phyloP scores from a whole-genome alignment of 164 flowering plant species.

The Macadamia tetraphylla region DNA sequence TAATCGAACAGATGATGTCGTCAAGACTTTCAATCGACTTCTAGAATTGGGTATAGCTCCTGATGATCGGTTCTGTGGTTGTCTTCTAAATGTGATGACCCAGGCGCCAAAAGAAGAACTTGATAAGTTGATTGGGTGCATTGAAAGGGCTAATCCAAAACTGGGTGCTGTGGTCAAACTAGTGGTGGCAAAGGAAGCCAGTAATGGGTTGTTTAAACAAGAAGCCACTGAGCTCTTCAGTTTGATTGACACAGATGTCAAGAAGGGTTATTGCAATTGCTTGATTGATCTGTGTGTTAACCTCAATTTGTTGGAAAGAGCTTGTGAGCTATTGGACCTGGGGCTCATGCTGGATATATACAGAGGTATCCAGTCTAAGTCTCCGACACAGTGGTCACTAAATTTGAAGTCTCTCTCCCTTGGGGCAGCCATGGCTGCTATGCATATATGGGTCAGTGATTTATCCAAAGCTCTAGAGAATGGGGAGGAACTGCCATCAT shows the following conservation, averaged over 20 bases:
- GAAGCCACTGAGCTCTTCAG: conserved; percentile 46
- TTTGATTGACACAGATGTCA: conserved; percentile 41
- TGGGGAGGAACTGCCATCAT: conserved; percentile 77
- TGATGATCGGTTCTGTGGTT: conserved; percentile 75
- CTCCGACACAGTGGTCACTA: conserved; percentile 77
- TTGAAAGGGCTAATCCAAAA: conserved; percentile 58
- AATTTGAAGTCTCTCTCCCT: conserved; percentile 77
- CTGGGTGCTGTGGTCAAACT: conserved; percentile 61
- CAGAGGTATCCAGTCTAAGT: conserved; percentile 49
- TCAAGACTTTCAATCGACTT: conserved; percentile 48
- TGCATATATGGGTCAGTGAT: conserved; percentile 84
- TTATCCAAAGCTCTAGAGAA: conserved; percentile 54
- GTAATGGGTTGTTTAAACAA: conserved; percentile 35
- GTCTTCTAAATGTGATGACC: conserved; percentile 81
- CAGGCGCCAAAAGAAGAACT: conserved; percentile 72
- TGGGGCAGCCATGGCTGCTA: conserved; percentile 85
- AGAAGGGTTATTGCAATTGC: conserved; percentile 79
- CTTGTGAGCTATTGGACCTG: conserved; percentile 65
- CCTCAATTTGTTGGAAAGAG: conserved; percentile 53
- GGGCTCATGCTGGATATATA: conserved; percentile 61
- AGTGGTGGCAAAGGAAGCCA: conserved; percentile 37
- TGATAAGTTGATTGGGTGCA: conserved; percentile 41
- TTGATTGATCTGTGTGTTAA: conserved; percentile 87
- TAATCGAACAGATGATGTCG: conserved; percentile 70
- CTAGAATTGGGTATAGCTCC: conserved; percentile 51